Percentiles rank a stretch among this genome's conserved stretches.
Evolutionary conservation across 2,329 filamentous ascomycete species (phyloP).

Genomic region (Diaporthe eres): DNA sequence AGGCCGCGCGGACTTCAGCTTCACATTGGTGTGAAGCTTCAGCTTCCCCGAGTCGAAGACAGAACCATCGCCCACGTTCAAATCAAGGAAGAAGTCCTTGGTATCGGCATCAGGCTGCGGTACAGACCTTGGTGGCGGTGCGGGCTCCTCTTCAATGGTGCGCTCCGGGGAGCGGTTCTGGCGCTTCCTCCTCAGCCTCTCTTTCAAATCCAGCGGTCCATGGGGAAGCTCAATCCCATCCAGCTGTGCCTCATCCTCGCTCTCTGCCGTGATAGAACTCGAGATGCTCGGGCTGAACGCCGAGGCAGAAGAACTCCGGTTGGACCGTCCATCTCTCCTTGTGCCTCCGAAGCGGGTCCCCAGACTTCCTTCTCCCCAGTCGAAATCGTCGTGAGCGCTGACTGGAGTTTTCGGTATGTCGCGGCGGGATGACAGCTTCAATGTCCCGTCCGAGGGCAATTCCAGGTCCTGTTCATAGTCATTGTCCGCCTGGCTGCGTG

Average conservation of each 20-base stretch:
- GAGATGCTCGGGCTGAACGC: constrained; percentile 93
- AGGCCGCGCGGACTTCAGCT: constrained; percentile 80
- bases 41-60: constrained; percentile 85
- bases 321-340: constrained; percentile 81
- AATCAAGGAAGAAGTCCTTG: constrained; percentile 87
- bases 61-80: constrained; percentile 89
- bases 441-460: constrained; percentile 75
- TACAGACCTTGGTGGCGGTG: constrained; percentile 43
- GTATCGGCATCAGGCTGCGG: constrained; percentile 57
- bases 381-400: constrained; percentile 80
- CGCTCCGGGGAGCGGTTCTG: constrained; percentile 70
- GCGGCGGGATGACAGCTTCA: constrained; percentile 73
- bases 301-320: constrained; percentile 88
- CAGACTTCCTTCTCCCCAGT: constrained; percentile 94
- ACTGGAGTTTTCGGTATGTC: constrained; percentile 74
- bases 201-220: constrained; percentile 86
- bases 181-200: constrained; percentile 81
- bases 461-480: constrained; percentile 82
- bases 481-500: constrained; percentile 61
- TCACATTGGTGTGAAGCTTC: constrained; percentile 91
- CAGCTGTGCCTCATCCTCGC: constrained; percentile 86
- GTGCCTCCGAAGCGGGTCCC: constrained; percentile 93
- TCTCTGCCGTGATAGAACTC: constrained; percentile 91
- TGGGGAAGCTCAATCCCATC: constrained; percentile 89
- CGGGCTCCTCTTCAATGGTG: constrained; percentile 54